phyloP scores from a whole-genome alignment of 148 eudicot genomes.

The Dysphania ambrosioides region DNA sequence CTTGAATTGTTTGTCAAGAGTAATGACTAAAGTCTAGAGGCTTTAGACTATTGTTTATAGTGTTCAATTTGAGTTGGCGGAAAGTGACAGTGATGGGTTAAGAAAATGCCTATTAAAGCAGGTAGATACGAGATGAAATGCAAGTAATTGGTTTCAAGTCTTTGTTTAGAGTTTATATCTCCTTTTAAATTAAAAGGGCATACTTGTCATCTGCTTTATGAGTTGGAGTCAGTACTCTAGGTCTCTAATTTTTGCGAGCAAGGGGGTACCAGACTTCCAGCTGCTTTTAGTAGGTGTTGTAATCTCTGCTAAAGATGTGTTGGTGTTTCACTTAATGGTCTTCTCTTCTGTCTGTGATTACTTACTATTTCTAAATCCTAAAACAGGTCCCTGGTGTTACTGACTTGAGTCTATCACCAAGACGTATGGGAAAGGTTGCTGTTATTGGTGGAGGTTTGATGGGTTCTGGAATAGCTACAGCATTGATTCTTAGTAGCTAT shows the following conservation, averaged over 20 bases:
- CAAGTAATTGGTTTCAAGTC: background rate
- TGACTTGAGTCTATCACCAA: slow-evolving; percentile 68
- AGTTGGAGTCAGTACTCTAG: background rate
- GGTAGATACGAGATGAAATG: background rate
- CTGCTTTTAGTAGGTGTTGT: background rate
- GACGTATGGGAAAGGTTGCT: slow-evolving; percentile 76
- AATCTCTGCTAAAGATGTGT: background rate
- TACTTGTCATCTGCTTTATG: background rate
- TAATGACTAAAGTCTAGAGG: background rate
- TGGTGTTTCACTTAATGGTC: background rate
- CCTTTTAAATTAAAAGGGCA: background rate
- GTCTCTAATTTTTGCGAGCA: background rate
- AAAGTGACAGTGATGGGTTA: background rate
- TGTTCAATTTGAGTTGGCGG: background rate
- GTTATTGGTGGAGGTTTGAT: slow-evolving; percentile 91
- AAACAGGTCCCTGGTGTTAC: slow-evolving; percentile 87
- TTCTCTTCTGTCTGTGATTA: slow-evolving; percentile 2
- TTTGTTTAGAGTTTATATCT: background rate
- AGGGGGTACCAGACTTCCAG: background rate
- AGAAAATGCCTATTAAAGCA: background rate
- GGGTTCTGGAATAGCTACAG: slow-evolving; percentile 98
- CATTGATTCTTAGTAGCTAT: slow-evolving; percentile 70
- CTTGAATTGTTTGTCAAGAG: background rate
- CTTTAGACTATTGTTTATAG: background rate
- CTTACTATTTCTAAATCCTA: background rate